Conservation (phyloP, 1,284 basidiomycete genomes). For the Baeospora myosura region DNA sequence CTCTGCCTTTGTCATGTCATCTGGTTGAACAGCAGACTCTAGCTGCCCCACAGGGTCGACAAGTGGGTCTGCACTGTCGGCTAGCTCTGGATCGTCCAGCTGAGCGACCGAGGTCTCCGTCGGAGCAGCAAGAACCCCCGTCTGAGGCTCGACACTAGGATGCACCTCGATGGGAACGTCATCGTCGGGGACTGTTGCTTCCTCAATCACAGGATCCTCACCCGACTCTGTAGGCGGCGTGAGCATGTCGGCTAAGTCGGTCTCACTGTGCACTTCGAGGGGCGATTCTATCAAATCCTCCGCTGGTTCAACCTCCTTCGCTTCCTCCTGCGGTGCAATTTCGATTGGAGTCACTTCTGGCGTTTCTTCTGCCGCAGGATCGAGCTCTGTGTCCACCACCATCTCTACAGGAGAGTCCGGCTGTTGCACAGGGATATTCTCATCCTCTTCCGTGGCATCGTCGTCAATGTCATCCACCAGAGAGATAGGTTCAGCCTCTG, state of each 20-base stretch:
- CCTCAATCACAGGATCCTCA: background rate
- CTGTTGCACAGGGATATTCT: background rate
- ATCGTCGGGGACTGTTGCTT: background rate
- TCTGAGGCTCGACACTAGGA: too few relatives aligned
- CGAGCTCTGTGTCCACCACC: background rate
- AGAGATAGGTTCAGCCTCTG: background rate
- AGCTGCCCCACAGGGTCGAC: background rate
- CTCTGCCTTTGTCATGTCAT: background rate
- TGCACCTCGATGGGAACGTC: background rate
- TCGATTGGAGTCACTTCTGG: slow-evolving; percentile 10
- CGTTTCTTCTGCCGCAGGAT: slow-evolving; percentile 3
- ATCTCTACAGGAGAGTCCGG: background rate
- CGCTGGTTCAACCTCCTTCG: background rate
- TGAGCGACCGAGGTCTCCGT: background rate
- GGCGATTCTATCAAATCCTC: background rate
- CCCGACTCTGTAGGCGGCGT: background rate
- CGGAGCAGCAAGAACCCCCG: too few relatives aligned
- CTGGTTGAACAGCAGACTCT: background rate
- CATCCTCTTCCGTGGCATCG: background rate
- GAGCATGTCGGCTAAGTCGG: background rate
- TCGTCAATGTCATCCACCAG: background rate
- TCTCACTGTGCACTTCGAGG: background rate
- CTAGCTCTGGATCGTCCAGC: background rate
- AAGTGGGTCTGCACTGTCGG: background rate
- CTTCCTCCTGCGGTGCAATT: background rate